Base-by-base conservation (phyloP, 805 yeast genomes). In the Wickerhamiella kazuoi region DNA sequence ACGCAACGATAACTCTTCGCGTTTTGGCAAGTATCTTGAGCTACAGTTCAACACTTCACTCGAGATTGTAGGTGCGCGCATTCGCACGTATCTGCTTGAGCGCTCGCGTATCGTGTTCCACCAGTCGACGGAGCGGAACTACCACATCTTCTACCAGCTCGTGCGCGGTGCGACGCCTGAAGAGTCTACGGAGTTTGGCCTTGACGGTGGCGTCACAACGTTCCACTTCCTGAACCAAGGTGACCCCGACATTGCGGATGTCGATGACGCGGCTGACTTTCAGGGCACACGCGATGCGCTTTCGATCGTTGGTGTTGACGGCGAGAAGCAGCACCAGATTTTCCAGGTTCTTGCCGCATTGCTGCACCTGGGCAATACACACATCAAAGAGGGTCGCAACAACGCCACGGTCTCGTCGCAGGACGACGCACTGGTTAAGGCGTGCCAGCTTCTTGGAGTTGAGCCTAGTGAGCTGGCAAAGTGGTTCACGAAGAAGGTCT, bases 11-110 rank as follows among this genome's bases (percentile, higher is more conserved):
- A 87, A 87, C 61, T 90, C 97, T 21, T 87, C 97, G 20, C 78
- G 98, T 60, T 93, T 90, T 55, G 98, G 98, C 54, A 87, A 87
- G 60, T 87, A 87, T 57, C 67, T 87, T 49, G 97, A 87, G 61
- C 87, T 87, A 50, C 64, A 84, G 48, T 87, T 87, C 59, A 79
- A 83, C 60, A 60, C 69, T 18, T 54, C 71, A 20, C 76, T 79
- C 17, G 71, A 80, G 28, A 87, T 87, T 51, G 78, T 84, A 50
- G 98, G 97, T 55, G 98, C 98, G 6, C 70, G 87, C 53, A 80
- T 90, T 46, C 72, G 96, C 61, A 87, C 97, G 0, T 87, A 86
- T 57, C 63, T 87, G 49, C 70, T 87, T 50, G 98, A 87, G 61
- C 75, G 98, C 49, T 83, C 95, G 29, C 73, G 98, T 57, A 68